phyloP scores from a whole-genome alignment of 2,329 filamentous ascomycete species.

The Colletotrichum salicis region DNA sequence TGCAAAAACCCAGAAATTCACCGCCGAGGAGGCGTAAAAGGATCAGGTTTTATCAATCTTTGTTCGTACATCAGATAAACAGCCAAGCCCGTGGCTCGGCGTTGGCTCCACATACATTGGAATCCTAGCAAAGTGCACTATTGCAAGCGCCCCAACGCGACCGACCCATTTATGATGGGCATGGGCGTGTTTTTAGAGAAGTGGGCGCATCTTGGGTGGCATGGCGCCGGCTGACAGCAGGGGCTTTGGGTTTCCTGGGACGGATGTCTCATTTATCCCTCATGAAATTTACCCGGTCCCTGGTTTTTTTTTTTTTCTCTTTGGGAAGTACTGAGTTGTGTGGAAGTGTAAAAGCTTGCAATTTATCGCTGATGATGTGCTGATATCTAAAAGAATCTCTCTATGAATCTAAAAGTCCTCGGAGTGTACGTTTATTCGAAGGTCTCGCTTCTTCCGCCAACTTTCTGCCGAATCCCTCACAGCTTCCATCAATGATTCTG shows the following conservation, averaged over 20 bases:
- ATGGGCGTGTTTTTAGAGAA: neutral
- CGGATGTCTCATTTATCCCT: neutral
- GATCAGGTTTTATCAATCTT: neutral
- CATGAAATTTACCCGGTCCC: neutral
- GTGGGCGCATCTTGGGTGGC: neutral
- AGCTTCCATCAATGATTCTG: constrained; percentile 7
- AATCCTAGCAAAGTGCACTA: neutral
- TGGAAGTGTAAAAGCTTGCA: too few species aligned
- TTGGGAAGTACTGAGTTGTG: too few species aligned
- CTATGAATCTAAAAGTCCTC: constrained; percentile 5
- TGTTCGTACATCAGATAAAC: neutral
- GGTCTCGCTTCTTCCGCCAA: neutral
- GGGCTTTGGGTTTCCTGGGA: neutral
- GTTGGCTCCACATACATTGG: neutral
- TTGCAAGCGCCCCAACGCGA: neutral
- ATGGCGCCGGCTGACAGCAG: neutral
- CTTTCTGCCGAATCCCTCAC: neutral
- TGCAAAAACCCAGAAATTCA: neutral
- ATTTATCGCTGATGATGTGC: neutral
- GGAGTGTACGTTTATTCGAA: constrained; percentile 16
- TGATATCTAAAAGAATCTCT: neutral
- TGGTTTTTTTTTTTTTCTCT: neutral
- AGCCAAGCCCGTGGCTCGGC: neutral
- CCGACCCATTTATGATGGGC: neutral
- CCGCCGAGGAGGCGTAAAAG: neutral